A percentile compares a stretch with the other conserved stretches of the same genome.
Evolutionary conservation across 2,329 filamentous ascomycete genomes (phyloP).

Genomic region (Leptographium wingfieldii): DNA sequence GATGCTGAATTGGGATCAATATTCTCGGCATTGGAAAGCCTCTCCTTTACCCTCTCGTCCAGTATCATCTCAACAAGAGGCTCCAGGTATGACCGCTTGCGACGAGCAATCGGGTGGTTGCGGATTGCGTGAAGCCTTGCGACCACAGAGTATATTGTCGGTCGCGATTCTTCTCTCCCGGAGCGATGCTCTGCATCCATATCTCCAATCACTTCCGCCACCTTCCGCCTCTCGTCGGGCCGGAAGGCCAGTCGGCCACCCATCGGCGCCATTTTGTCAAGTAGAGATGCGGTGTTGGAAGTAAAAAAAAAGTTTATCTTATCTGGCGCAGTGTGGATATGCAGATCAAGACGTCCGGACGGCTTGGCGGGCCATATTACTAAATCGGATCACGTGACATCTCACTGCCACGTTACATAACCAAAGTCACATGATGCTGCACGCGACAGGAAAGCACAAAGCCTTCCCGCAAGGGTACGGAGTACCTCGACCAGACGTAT

Average conservation of each 20-base stretch:
- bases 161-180: background rate
- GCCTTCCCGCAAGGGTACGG: too few species aligned
- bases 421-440: too few species aligned
- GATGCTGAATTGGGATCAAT: too few species aligned
- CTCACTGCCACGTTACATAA: too few species aligned
- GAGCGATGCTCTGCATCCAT: background rate
- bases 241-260: background rate
- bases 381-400: too few species aligned
- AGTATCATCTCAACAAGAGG: conserved; percentile 9
- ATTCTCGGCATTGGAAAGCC: background rate
- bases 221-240: conserved; percentile 1
- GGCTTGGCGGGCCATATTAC: too few species aligned
- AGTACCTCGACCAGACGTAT: too few species aligned
- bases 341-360: too few species aligned
- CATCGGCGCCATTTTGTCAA: background rate
- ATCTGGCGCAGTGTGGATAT: background rate
- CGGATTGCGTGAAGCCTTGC: conserved; percentile 7
- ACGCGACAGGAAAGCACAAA: too few species aligned
- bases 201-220: background rate
- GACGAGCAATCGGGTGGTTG: conserved; percentile 10
- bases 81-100: conserved; percentile 12
- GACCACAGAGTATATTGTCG: conserved; percentile 6
- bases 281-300: background rate
- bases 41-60: conserved; percentile 6
- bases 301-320: background rate